These are phyloP conservation scores for Termitomyces eurrhizus DNA, from an alignment of 768 basidiomycete genomes.

Conservation along the genomic window DNA sequence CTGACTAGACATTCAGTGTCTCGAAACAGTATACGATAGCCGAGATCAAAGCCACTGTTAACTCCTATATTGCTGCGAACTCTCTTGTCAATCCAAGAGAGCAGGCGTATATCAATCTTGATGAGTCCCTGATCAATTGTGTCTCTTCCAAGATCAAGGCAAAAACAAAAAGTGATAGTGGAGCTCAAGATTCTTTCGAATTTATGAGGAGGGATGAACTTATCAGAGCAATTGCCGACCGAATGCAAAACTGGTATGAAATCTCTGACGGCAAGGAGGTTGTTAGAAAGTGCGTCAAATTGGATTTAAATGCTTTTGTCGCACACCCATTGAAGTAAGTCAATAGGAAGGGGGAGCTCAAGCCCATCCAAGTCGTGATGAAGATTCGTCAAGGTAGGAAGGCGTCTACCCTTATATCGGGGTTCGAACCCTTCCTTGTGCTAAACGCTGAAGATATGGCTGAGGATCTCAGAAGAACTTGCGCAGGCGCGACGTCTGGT, in stretches of 20 bases:
- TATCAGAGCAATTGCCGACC: conserved; percentile 44
- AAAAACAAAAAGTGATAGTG: conserved; percentile 25
- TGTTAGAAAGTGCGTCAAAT: conserved; percentile 50
- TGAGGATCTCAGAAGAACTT: conserved; percentile 71
- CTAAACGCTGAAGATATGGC: conserved; percentile 69
- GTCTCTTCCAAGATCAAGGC: conserved; percentile 31
- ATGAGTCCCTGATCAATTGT: conserved; percentile 37
- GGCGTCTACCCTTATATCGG: conserved; percentile 70
- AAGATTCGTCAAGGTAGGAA: conserved; percentile 80
- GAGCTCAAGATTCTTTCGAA: conserved; percentile 25
- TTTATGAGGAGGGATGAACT: conserved; percentile 70
- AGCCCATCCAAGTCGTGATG: conserved; percentile 62
- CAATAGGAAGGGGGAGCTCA: conserved; percentile 70
- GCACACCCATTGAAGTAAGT: conserved; percentile 1
- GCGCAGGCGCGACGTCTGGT: conserved; percentile 81
- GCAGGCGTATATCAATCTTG: conserved; percentile 69
- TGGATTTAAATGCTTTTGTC: neutral
- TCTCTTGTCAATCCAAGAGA: conserved; percentile 63
- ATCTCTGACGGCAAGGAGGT: conserved; percentile 54
- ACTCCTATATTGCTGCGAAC: conserved; percentile 57
- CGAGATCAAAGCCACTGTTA: conserved; percentile 56
- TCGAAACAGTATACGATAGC: conserved; percentile 48
- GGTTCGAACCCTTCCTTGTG: conserved; percentile 72
- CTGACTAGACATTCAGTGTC: conserved; percentile 33
- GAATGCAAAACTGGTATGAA: conserved; percentile 80